These are phyloP conservation scores for Rubroboletus satanas DNA, from an alignment of 768 basidiomycete genomes.

Conservation along the genomic window DNA sequence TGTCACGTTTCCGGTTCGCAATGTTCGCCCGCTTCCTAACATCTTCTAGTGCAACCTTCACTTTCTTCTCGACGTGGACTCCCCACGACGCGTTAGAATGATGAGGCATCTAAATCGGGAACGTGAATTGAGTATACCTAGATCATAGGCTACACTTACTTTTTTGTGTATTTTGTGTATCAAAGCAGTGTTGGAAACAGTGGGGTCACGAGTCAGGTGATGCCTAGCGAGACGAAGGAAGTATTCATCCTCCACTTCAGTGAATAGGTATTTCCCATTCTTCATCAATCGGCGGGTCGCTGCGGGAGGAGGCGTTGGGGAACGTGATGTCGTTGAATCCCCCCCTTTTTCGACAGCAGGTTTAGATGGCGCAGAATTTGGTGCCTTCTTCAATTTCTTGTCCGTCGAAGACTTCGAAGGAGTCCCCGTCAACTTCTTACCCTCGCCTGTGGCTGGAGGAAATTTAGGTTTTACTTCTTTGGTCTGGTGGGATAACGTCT, in stretches of 20 bases:
- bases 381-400: constrained; percentile 8
- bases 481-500: not conserved
- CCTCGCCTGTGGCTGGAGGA: constrained; percentile 2
- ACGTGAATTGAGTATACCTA: not conserved
- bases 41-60: constrained; percentile 41
- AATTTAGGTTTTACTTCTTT: constrained; percentile 5
- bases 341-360: not conserved
- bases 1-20: constrained; percentile 40
- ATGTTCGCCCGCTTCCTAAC: constrained; percentile 50
- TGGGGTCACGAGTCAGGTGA: constrained; percentile 46
- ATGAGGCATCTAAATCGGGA: constrained; percentile 51
- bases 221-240: constrained; percentile 41
- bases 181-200: constrained; percentile 38
- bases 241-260: constrained; percentile 50
- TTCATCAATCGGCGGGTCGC: constrained; percentile 26
- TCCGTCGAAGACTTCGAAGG: constrained; percentile 3
- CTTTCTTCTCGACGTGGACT: constrained; percentile 31
- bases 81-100: constrained; percentile 53
- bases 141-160: constrained; percentile 31
- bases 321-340: constrained; percentile 14
- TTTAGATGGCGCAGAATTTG: not conserved
- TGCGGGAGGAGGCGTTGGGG: constrained; percentile 47
- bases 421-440: not conserved
- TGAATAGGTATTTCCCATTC: constrained; percentile 41
- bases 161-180: constrained; percentile 40